Evolutionary conservation across 2,329 filamentous ascomycete species (phyloP).

Genomic region (Ascochyta viciae-villosae): DNA sequence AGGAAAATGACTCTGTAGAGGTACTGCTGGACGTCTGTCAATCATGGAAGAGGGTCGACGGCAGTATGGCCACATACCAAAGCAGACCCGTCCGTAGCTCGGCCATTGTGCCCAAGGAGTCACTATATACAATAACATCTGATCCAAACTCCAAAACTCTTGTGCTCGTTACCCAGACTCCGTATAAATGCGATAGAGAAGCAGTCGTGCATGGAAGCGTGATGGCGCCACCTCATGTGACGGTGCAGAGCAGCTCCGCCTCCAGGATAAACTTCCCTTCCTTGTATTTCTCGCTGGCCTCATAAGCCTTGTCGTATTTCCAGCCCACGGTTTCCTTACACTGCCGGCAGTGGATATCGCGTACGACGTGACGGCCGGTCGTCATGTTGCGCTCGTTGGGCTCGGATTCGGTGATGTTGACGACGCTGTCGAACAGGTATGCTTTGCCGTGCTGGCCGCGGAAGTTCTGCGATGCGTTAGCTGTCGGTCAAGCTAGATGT

Average conservation of each 20-base stretch:
- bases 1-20: not conserved
- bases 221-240: slow-evolving; percentile 55
- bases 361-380: slow-evolving; percentile 90
- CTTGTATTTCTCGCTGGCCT: slow-evolving; percentile 94
- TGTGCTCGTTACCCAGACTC: slow-evolving; percentile 27
- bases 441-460: slow-evolving; percentile 98
- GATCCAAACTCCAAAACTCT: slow-evolving; percentile 6
- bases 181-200: slow-evolving; percentile 28
- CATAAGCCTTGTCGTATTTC: slow-evolving; percentile 99
- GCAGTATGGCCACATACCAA: not conserved
- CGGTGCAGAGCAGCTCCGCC: slow-evolving; percentile 84
- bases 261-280: slow-evolving; percentile 98
- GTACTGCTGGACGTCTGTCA: not conserved
- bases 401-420: slow-evolving; percentile 85
- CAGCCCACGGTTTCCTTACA: slow-evolving; percentile 94
- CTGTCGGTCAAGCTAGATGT: not conserved
- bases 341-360: slow-evolving; percentile 89
- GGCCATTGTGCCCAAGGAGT: not conserved
- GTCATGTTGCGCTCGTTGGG: slow-evolving; percentile 98
- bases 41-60: not conserved
- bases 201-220: not conserved
- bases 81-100: not conserved
- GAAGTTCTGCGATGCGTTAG: slow-evolving; percentile 74
- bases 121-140: slow-evolving; percentile 1
- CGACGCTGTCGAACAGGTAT: slow-evolving; percentile 92